Evolutionary conservation across 768 basidiomycete genomes (phyloP), one percentile per base, ranked within the genome.

Genomic region (Termitomyces sp.): DNA sequence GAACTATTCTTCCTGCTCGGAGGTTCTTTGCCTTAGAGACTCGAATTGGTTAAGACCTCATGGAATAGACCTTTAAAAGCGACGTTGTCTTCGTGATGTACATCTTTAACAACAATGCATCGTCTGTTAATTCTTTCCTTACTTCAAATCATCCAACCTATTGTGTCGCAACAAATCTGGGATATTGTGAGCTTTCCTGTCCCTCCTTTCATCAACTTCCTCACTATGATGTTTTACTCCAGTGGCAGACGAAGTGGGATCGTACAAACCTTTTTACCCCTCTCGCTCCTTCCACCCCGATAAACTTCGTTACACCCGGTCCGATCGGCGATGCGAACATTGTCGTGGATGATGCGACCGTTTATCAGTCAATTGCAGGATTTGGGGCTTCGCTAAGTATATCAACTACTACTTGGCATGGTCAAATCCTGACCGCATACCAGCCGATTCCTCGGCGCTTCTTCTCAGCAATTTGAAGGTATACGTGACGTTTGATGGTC

Each of bases 371-470:
- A 0, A 82, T 91, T 41, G 77, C 75, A 52, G 88, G 89, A 13
- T 87, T 88, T 63, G 88, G 88, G 0, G 86, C 78, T 9, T 64
- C 83, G 0, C 71, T 90, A 33, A 89, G 89, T 89, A 63, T 55
- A 59, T 30, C 40, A 4, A 13, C 13, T 51, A 28, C 36, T 33
- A 61, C 20, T 1, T 26, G 30, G n/a, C 18, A 20, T 28, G 16
- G 9, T 41, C 30, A 0, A 52, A 20, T 20, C 11, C 20, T 20
- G 5, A 52, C n/a, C 3, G 18, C 59, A 36, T 32, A 18, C 30
- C 30, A 90, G 88, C 88, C 30, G 89, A 92, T 66, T 88, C 87
- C 2, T 84, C 88, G 10, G 87, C 88, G 0, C 70, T 77, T 24
- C 69, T 79, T 26, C 69, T 90, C 22, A 83, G 73, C 63, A 82